Percentiles rank a stretch among this genome's conserved stretches.
phyloP scores from a whole-genome alignment of 1,139 yeast species.

The Trichomonascaceae sp. region DNA sequence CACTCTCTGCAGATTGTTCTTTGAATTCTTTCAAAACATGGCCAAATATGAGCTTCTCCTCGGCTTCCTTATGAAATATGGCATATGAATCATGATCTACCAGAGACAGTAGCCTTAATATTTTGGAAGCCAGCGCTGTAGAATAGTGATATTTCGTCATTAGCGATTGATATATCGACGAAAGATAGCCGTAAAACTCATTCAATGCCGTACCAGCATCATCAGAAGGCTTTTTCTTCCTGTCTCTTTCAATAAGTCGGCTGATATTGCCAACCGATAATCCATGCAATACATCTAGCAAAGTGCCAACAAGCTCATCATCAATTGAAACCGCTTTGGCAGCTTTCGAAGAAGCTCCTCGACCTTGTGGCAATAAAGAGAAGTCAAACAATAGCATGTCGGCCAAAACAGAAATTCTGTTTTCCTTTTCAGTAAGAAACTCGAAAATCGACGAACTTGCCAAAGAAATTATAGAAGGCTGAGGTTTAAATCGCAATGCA shows the following conservation, averaged over 20 bases:
- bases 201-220: constrained; percentile 14
- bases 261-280: constrained; percentile 20
- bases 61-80: constrained; percentile 23
- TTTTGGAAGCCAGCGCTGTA: constrained; percentile 23
- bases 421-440: constrained; percentile 17
- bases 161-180: constrained; percentile 23
- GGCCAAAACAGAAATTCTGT: constrained; percentile 10
- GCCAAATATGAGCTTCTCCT: constrained; percentile 21
- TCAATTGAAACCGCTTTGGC: background rate
- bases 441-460: constrained; percentile 19
- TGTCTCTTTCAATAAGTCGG: constrained; percentile 11
- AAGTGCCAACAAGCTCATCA: constrained; percentile 19
- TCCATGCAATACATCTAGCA: constrained; percentile 29
- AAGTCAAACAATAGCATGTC: constrained; percentile 28
- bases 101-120: constrained; percentile 24
- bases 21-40: constrained; percentile 22
- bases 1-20: constrained; percentile 14
- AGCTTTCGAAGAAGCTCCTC: background rate
- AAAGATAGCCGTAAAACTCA: constrained; percentile 19
- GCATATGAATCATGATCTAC: constrained; percentile 26
- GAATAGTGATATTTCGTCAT: constrained; percentile 25
- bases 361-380: constrained; percentile 18
- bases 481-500: constrained; percentile 10
- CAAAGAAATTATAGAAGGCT: constrained; percentile 14
- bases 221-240: constrained; percentile 11